Evolutionary conservation across 345 rosid species (phyloP).

Genomic region (Moricandia arvensis): DNA sequence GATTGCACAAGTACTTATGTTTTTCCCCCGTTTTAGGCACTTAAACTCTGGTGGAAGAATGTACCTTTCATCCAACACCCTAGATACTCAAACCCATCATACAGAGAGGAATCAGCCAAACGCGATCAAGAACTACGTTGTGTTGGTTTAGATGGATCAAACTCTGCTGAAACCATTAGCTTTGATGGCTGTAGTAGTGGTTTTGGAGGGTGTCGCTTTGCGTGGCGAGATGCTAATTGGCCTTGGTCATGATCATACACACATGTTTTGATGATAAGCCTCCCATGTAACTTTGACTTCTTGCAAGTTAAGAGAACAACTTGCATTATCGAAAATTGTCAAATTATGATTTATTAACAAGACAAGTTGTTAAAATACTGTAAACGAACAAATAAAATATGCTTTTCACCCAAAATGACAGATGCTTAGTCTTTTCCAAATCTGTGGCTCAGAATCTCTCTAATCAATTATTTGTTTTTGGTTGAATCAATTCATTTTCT

Average conservation of each 20-base stretch:
- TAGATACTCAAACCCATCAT: constrained; percentile 56
- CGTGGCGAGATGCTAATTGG: constrained; percentile 92
- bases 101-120: constrained; percentile 56
- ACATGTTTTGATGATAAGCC: background rate
- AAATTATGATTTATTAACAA: background rate
- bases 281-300: background rate
- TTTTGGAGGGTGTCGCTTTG: constrained; percentile 47
- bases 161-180: constrained; percentile 23
- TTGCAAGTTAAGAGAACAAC: background rate
- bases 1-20: background rate
- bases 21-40: constrained; percentile 49
- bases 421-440: background rate
- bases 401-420: background rate
- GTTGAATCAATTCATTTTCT: background rate
- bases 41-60: constrained; percentile 86
- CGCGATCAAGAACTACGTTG: constrained; percentile 58
- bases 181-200: constrained; percentile 14
- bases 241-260: constrained; percentile 66
- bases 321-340: background rate
- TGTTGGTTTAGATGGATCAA: constrained; percentile 31
- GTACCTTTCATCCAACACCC: constrained; percentile 79
- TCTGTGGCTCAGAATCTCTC: background rate
- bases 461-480: too few relatives aligned
- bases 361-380: background rate
- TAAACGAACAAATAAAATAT: background rate